These are phyloP conservation scores for Nannochloropsis oceanica DNA, from an alignment of 108 stramenopile species.

Conservation along the genomic window DNA sequence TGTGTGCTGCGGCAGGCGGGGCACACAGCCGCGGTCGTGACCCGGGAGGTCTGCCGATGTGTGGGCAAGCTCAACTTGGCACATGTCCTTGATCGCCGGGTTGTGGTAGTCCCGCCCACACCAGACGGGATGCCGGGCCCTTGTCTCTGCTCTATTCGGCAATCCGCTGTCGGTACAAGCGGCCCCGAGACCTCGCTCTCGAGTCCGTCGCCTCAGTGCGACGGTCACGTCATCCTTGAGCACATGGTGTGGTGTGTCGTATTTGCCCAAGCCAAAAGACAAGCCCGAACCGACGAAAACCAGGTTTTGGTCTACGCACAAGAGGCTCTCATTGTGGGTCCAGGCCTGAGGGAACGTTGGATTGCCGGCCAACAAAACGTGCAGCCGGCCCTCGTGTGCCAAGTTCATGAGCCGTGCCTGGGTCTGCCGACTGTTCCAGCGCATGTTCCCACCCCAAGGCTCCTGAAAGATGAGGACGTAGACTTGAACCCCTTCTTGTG, in stretches of 20 bases:
- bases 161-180: background rate
- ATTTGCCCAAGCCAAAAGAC: background rate
- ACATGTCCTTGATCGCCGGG: background rate
- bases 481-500: background rate
- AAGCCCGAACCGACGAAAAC: background rate
- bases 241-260: background rate
- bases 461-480: background rate
- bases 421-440: background rate
- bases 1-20: background rate
- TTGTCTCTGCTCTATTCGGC: background rate
- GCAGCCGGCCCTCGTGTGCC: background rate
- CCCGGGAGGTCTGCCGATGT: background rate
- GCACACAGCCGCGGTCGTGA: background rate
- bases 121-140: background rate
- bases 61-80: background rate
- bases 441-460: background rate
- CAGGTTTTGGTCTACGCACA: background rate
- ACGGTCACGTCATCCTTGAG: background rate
- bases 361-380: background rate
- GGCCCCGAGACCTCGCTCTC: too few species aligned
- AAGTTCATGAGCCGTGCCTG: background rate
- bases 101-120: background rate
- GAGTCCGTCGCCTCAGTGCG: background rate
- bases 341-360: background rate
- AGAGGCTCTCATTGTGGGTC: background rate